Percentiles rank a stretch among this genome's conserved stretches.
Evolutionary conservation across 1,284 basidiomycete genomes (phyloP).

Genomic region (Pseudozyma pruni): DNA sequence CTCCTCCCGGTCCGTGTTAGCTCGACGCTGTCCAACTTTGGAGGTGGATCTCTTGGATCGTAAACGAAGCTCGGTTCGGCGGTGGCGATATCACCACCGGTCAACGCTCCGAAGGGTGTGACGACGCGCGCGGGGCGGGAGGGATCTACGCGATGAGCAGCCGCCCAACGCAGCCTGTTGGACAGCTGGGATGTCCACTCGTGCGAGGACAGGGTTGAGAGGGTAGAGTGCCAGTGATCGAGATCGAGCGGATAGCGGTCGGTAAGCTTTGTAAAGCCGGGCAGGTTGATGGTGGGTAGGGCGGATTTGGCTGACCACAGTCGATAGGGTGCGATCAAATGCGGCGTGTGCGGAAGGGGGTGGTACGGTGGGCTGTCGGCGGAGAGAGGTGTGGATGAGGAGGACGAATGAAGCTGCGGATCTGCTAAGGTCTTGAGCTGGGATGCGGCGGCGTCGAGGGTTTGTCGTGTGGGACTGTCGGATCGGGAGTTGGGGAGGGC

Average conservation of each 20-base stretch:
- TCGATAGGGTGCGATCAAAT: constrained; percentile 11
- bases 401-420: too few species aligned
- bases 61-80: neutral
- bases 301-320: constrained; percentile 1
- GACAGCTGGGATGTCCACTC: constrained; percentile 1
- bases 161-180: constrained; percentile 2
- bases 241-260: neutral
- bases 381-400: too few species aligned
- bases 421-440: neutral
- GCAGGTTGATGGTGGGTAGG: constrained; percentile 8
- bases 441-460: neutral
- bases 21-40: neutral
- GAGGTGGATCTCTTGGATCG: constrained; percentile 1
- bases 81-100: neutral
- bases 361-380: too few species aligned
- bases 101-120: constrained; percentile 2
- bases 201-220: neutral
- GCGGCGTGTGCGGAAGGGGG: neutral
- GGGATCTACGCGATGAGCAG: neutral
- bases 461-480: neutral
- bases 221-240: neutral
- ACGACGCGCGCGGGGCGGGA: neutral
- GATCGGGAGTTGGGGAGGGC: too few species aligned
- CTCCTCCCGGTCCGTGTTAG: neutral
- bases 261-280: neutral